Evolutionary conservation across 1,284 basidiomycete genomes (phyloP).

Genomic region (Ustilago nuda): DNA sequence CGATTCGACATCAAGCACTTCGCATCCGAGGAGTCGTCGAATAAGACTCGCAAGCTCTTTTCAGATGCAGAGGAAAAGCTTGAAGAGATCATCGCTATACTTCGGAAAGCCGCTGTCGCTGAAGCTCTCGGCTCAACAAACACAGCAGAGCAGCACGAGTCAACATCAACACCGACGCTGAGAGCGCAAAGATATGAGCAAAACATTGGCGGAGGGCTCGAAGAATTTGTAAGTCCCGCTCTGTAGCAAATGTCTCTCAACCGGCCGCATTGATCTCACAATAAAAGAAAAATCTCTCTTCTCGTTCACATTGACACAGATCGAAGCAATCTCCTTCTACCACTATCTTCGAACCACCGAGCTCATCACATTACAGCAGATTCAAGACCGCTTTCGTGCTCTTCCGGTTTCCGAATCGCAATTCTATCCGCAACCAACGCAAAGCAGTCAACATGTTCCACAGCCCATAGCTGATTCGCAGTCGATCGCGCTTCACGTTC

Average conservation of each 20-base stretch:
- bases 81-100: constrained; percentile 77
- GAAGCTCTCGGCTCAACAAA: constrained; percentile 33
- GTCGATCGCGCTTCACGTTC: constrained; percentile 44
- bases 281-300: too few species aligned
- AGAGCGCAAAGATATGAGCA: constrained; percentile 56
- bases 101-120: constrained; percentile 74
- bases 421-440: constrained; percentile 16
- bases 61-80: constrained; percentile 78
- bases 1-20: constrained; percentile 71
- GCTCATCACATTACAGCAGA: constrained; percentile 78
- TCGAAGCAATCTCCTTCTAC: constrained; percentile 89
- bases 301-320: constrained; percentile 63
- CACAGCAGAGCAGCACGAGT: background rate
- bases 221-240: constrained; percentile 63
- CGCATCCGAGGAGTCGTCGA: constrained; percentile 12
- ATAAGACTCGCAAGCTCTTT: constrained; percentile 70
- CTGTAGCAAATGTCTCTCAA: background rate
- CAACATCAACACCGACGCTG: constrained; percentile 5
- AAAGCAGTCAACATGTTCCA: background rate
- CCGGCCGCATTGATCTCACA: too few species aligned
- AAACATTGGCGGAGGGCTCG: constrained; percentile 65
- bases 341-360: constrained; percentile 82
- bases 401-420: constrained; percentile 18
- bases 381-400: constrained; percentile 72
- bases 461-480: background rate